Conservation (phyloP, 306 rosid species). For the Psophocarpus tetragonolobus region DNA sequence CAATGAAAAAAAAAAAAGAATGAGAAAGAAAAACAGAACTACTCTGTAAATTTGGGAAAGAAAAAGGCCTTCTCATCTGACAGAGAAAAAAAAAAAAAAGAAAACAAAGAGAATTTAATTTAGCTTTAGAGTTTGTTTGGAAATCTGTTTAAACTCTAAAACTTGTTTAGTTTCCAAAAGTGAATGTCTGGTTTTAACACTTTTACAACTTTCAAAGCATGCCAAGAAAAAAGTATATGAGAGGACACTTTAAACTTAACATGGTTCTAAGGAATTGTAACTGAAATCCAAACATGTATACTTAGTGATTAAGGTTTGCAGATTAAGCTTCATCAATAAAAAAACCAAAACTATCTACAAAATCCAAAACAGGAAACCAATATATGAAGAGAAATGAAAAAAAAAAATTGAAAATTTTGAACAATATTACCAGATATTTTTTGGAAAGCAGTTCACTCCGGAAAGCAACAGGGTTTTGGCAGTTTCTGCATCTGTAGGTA, state of each 20-base stretch:
- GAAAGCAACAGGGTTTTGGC: conserved; percentile 35
- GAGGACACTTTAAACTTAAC: no score
- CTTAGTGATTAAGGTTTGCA: not conserved
- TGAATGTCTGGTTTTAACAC: no score
- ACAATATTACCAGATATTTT: not conserved
- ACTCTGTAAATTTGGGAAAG: not conserved
- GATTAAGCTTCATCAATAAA: not conserved
- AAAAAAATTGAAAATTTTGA: not conserved
- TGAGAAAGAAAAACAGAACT: not conserved
- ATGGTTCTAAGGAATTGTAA: no score
- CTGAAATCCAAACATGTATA: no score
- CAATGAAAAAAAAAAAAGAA: not conserved
- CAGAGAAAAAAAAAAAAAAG: not conserved
- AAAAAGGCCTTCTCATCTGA: not conserved
- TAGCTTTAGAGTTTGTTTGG: no score
- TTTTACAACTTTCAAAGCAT: no score
- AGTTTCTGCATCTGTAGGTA: conserved; percentile 34
- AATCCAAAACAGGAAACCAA: not conserved
- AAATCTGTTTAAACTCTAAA: no score
- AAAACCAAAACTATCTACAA: not conserved
- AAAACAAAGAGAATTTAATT: not conserved
- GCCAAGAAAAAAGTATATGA: no score
- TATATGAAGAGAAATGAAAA: not conserved
- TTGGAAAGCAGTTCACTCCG: conserved; percentile 38
- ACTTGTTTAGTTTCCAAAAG: no score